Base-by-base conservation (phyloP, 768 basidiomycete species). In the Serendipita indica region DNA sequence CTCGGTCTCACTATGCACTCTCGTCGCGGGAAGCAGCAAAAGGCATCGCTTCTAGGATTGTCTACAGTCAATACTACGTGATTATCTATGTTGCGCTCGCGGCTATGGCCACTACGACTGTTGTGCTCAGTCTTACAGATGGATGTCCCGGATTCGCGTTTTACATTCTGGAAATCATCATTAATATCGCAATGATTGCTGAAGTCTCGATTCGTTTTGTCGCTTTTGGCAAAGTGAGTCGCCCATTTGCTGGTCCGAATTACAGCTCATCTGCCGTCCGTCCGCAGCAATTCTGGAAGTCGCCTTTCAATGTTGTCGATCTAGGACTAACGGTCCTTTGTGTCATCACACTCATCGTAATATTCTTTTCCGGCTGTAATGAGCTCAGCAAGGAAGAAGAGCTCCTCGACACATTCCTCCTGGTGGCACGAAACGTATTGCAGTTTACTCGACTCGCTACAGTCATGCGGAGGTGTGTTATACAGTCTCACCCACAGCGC, bases 181-280 rank as follows among this genome's bases (percentile, higher is more conserved):
- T 94, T 69, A 93, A 94, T 67, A 76, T 78, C 0, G 77, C 88
- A 7, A 94, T 97, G 93, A 97, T 98, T 61, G 69, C 86, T 25
- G 96, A 99, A 74, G 96, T 99, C 16, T 77, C 76, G 1, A 86
- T 94, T 60, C 82, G 96, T 37, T 85, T 97, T 68, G 75, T 97
- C 60, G 96, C 96, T 1, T 87, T 96, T 66, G 94, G 94, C 61
- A 79, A 81, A 70, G 94, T 98, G 65, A 66, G 89, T 74, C 30
- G 33, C n/a, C 7, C 16, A 20, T 35, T 57, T 28, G 20, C 33
- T 57, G 16, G 25, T 16, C n/a, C 52, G 14, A 37, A 30, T 27
- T 32, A 39, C 39, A 33, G 39, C 58, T 60, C 28, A 3, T 34
- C 37, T 16, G 57, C 35, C 12, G 54, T 57, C 39, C 60, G 46